Conservation (phyloP, 2,329 filamentous ascomycete species). For the Tolypocladium album region DNA sequence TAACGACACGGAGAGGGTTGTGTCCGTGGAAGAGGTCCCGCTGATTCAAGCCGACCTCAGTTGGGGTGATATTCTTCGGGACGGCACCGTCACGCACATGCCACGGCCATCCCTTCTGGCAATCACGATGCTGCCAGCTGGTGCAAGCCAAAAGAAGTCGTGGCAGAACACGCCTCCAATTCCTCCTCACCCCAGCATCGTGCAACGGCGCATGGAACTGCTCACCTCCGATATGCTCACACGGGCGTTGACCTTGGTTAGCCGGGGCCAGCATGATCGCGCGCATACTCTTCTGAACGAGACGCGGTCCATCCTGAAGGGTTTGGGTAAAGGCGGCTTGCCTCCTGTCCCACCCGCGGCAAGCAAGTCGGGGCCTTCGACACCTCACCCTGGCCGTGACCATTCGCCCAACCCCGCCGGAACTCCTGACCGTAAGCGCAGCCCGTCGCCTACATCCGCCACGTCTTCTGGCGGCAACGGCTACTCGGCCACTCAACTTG, state of each 20-base stretch:
- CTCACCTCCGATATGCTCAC: conserved; percentile 97
- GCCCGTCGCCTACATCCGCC: conserved; percentile 41
- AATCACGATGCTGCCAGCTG: conserved; percentile 84
- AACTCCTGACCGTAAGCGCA: conserved; percentile 44
- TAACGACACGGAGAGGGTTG: conserved; percentile 68
- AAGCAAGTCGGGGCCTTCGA: conserved; percentile 34
- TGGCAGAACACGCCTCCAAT: conserved; percentile 67
- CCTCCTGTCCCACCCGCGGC: conserved; percentile 68
- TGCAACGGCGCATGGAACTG: conserved; percentile 94
- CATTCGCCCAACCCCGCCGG: conserved; percentile 29
- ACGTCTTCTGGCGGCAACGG: conserved; percentile 28
- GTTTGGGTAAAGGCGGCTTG: conserved; percentile 86
- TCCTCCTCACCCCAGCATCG: conserved; percentile 86
- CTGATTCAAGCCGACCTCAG: conserved; percentile 89
- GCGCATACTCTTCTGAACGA: conserved; percentile 87
- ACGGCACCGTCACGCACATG: conserved; percentile 76
- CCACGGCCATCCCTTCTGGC: conserved; percentile 83
- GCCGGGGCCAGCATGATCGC: conserved; percentile 83
- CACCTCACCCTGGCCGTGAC: conserved; percentile 35
- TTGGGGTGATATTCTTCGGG: conserved; percentile 87
- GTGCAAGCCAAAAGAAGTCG: conserved; percentile 51
- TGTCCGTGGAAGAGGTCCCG: conserved; percentile 89
- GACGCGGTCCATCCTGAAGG: conserved; percentile 90
- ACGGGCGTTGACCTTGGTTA: conserved; percentile 79
- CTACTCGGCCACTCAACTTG: conserved; percentile 31